Percentiles rank a stretch among this genome's conserved stretches.
phyloP scores from a whole-genome alignment of 352 stramenopile genomes.

The Phytophthora multivora region DNA sequence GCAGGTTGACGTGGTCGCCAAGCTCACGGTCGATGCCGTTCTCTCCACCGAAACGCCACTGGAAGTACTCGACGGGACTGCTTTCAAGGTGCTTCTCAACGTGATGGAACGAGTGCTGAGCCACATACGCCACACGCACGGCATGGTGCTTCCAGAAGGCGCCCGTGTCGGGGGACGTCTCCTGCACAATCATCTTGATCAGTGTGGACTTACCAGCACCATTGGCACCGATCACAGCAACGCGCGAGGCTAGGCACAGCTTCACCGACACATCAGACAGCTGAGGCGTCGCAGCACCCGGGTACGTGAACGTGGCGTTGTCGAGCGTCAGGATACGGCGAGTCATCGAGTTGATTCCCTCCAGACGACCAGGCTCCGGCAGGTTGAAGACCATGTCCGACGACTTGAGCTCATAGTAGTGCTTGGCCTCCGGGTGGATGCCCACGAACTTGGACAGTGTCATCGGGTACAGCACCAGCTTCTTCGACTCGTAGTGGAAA shows the following conservation, averaged over 20 bases:
- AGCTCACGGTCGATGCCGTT: slow-evolving; percentile 96
- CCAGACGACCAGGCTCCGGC: slow-evolving; percentile 88
- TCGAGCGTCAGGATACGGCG: slow-evolving; percentile 93
- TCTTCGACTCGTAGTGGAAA: slow-evolving; percentile 96
- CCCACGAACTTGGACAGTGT: slow-evolving; percentile 91
- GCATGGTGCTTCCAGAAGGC: slow-evolving; percentile 90
- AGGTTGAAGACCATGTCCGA: slow-evolving; percentile 87
- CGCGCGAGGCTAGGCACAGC: slow-evolving; percentile 94
- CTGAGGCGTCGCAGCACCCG: slow-evolving; percentile 84
- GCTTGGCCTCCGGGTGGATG: slow-evolving; percentile 90
- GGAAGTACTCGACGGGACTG: slow-evolving; percentile 97
- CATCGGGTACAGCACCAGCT: slow-evolving; percentile 94
- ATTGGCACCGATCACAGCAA: slow-evolving; percentile 97
- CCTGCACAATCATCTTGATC: slow-evolving; percentile 94
- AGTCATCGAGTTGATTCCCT: slow-evolving; percentile 91
- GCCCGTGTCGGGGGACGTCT: slow-evolving; percentile 75
- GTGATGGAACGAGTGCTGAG: slow-evolving; percentile 98
- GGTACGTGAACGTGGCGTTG: slow-evolving; percentile 89
- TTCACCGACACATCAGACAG: slow-evolving; percentile 94
- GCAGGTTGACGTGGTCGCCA: slow-evolving; percentile 85
- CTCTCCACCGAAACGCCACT: slow-evolving; percentile 96
- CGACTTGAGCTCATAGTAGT: slow-evolving; percentile 93
- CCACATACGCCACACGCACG: slow-evolving; percentile 95
- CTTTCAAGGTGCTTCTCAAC: slow-evolving; percentile 95
- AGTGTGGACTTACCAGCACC: slow-evolving; percentile 98